Conservation (phyloP, 441 rosid species). For the Breynia disticha region DNA sequence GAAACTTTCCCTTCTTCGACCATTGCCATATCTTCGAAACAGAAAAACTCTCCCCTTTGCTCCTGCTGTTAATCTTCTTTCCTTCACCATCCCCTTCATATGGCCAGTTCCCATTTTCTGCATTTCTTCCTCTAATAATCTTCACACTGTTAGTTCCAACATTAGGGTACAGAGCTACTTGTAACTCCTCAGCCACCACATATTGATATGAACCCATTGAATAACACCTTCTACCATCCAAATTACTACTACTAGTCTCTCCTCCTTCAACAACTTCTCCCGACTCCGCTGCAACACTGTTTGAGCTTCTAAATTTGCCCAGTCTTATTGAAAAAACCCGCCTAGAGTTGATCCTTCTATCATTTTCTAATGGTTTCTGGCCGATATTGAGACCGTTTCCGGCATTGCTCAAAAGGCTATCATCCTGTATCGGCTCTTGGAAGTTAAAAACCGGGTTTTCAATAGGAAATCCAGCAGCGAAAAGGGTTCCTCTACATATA, state of each 20-base stretch:
- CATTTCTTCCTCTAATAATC: constrained; percentile 35
- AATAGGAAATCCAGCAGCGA: constrained; percentile 15
- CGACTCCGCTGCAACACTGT: constrained; percentile 18
- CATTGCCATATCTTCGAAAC: constrained; percentile 67
- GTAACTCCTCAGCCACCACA: constrained; percentile 55
- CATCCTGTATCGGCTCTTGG: constrained; percentile 23
- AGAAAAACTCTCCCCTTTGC: constrained; percentile 46
- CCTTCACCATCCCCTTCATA: constrained; percentile 37
- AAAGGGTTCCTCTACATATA: constrained; percentile 48
- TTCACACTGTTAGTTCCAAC: constrained; percentile 22
- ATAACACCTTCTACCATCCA: constrained; percentile 63
- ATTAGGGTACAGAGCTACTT: constrained; percentile 34
- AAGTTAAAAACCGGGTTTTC: constrained; percentile 20
- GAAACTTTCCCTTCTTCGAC: constrained; percentile 37
- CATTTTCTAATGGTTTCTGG: constrained; percentile 45
- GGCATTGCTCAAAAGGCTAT: constrained; percentile 14
- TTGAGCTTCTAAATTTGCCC: constrained; percentile 44
- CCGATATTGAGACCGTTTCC: constrained; percentile 18
- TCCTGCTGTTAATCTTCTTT: constrained; percentile 32
- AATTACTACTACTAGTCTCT: no score
- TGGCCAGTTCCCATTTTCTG: constrained; percentile 27
- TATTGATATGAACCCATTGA: constrained; percentile 71
- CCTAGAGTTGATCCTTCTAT: constrained; percentile 38
- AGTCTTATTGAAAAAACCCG: constrained; percentile 55
- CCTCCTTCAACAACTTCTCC: constrained; percentile 32